Percentiles rank a stretch among this genome's conserved stretches.
These are phyloP conservation scores for Pleurotus cornucopiae DNA, from an alignment of 768 basidiomycete species.

Conservation along the genomic window DNA sequence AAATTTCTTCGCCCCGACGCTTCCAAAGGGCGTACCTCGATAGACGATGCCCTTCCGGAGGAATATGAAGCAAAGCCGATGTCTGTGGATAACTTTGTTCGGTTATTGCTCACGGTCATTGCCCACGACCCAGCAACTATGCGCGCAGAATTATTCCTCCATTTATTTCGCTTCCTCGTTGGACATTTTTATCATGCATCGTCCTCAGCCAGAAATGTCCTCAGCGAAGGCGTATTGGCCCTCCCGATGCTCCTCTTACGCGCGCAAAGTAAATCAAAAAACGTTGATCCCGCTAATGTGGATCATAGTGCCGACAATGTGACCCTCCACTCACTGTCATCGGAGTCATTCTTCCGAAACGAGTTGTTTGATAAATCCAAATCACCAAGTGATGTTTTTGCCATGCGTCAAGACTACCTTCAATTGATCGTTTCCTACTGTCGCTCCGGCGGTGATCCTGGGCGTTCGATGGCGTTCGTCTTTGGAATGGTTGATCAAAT, in stretches of 20 bases:
- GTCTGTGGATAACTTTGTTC: slow-evolving; percentile 60
- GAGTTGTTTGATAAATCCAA: slow-evolving; percentile 38
- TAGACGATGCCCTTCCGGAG: slow-evolving; percentile 41
- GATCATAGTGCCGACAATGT: slow-evolving; percentile 25
- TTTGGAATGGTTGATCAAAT: slow-evolving; percentile 4
- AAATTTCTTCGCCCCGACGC: slow-evolving; percentile 45
- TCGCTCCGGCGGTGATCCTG: slow-evolving; percentile 38
- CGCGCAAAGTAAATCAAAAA: slow-evolving; percentile 39
- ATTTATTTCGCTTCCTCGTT: slow-evolving; percentile 51
- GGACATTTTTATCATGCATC: slow-evolving; percentile 59
- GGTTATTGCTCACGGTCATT: slow-evolving; percentile 74
- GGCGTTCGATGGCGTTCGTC: background rate
- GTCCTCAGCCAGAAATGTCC: slow-evolving; percentile 43
- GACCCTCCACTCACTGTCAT: slow-evolving; percentile 16
- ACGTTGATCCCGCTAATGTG: slow-evolving; percentile 25
- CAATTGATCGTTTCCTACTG: slow-evolving; percentile 46
- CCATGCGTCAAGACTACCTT: slow-evolving; percentile 67
- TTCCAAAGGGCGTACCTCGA: slow-evolving; percentile 34
- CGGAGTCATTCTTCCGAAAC: slow-evolving; percentile 26
- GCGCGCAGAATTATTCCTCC: slow-evolving; percentile 68
- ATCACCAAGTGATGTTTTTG: slow-evolving; percentile 46
- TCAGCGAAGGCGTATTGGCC: slow-evolving; percentile 68
- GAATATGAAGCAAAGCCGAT: slow-evolving; percentile 57
- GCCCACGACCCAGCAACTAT: slow-evolving; percentile 66
- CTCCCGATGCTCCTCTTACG: slow-evolving; percentile 53